Evolutionary conservation across 768 basidiomycete genomes (phyloP), one percentile per base, ranked within the genome.

Genomic region (Leccinellum albellum): DNA sequence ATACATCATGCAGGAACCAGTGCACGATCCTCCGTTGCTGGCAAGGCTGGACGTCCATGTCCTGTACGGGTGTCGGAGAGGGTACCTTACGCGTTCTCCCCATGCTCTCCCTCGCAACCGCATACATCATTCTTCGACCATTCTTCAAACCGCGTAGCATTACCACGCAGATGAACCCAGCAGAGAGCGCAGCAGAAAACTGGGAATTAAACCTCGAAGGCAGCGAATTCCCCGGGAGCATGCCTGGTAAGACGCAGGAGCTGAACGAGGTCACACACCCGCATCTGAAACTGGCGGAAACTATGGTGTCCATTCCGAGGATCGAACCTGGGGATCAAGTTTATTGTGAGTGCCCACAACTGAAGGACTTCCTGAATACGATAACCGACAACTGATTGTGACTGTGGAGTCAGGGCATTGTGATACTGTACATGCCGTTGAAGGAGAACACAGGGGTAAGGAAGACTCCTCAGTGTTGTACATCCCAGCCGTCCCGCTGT

Each of bases 71-170:
- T 0, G 79, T 82, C 0, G 73, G 73, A 15, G 84, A 88, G 65
- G 87, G 87, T 13, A 88, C 86, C 0, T 75, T 88, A 1, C 75
- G 77, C 2, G 80, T 88, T n/a, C 78, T 84, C 42, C 86, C 86
- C 0, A 76, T 80, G 68, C 70, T 88, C 47, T 70, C 71, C 0
- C 75, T 84, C 20, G 71, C 83, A 7, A 78, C 83, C 0, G 80
- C 86, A 0, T 89, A 89, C 59, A 71, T 81, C 55, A 73, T 88
- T 20, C 75, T 88, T 0, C 79, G 87, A 9, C 87, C 87, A 0
- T 85, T 88, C 73, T 88, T 89, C 78, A 75, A 74, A 50, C 78
- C 75, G 5, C 60, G 63, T 6, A 20, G 32, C 14, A 54, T 63
- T 20, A 31, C 53, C 62, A 10, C 21, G 12, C 2, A 14, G 50